A percentile compares a stretch with the other conserved stretches of the same genome.
These are phyloP conservation scores for Fusarium illudens DNA, from an alignment of 2,329 filamentous ascomycete species.

Conservation along the genomic window DNA sequence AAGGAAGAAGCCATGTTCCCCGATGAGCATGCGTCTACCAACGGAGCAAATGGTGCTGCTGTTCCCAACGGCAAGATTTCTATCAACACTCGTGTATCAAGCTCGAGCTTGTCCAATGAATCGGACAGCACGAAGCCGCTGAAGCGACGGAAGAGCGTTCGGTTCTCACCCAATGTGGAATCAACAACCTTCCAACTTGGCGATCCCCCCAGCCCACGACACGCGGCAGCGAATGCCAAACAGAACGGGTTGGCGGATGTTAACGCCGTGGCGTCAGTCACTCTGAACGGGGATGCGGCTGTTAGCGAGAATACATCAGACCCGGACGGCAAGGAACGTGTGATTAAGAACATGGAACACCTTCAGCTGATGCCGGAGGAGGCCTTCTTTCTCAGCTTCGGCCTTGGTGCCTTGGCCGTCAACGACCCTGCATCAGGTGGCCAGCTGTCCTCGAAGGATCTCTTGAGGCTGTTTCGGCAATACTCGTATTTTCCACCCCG, in stretches of 20 bases:
- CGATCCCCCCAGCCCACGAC: constrained; percentile 61
- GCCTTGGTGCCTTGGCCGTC: constrained; percentile 76
- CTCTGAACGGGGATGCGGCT: constrained; percentile 3
- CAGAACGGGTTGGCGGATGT: constrained; percentile 11
- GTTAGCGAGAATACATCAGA: background rate
- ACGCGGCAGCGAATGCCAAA: constrained; percentile 32
- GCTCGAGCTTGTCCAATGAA: constrained; percentile 26
- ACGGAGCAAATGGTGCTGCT: background rate
- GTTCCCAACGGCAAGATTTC: constrained; percentile 15
- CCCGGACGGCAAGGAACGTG: background rate
- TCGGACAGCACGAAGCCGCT: constrained; percentile 30
- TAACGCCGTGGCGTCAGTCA: constrained; percentile 16
- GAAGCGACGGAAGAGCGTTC: constrained; percentile 69
- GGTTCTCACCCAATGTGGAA: constrained; percentile 74
- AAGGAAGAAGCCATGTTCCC: background rate
- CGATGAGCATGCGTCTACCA: background rate
- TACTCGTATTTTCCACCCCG: constrained; percentile 74
- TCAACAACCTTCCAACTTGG: constrained; percentile 66
- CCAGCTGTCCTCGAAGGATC: constrained; percentile 60
- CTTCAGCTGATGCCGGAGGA: constrained; percentile 93
- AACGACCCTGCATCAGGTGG: constrained; percentile 56
- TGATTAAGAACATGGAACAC: constrained; percentile 73
- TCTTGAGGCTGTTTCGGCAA: constrained; percentile 73
- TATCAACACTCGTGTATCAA: constrained; percentile 1
- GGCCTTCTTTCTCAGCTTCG: constrained; percentile 88